A percentile compares a stretch with the other conserved stretches of the same genome.
phyloP scores from a whole-genome alignment of 495 filamentous ascomycete species.

The Rusavskia elegans region DNA sequence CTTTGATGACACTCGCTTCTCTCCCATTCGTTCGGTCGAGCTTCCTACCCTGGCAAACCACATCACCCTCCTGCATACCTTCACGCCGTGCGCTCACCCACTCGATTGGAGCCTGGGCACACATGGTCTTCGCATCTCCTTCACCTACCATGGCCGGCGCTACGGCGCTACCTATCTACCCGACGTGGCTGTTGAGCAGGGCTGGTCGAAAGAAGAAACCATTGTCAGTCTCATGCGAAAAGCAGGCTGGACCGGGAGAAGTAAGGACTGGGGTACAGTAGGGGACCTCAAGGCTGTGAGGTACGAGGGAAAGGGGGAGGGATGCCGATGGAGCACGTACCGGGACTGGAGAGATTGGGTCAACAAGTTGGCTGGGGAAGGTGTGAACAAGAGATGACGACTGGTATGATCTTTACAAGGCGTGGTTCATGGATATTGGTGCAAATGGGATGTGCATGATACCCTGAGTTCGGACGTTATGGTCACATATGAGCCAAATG shows the following conservation, averaged over 20 bases:
- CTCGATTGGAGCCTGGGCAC: conserved; percentile 77
- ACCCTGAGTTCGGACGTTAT: not conserved
- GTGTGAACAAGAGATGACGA: no score
- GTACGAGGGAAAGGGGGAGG: conserved; percentile 67
- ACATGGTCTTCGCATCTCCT: conserved; percentile 70
- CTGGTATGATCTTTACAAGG: not conserved
- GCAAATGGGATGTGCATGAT: not conserved
- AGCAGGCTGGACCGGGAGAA: conserved; percentile 64
- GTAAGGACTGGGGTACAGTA: conserved; percentile 59
- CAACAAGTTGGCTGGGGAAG: conserved; percentile 8
- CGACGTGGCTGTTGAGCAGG: conserved; percentile 81
- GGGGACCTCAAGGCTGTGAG: conserved; percentile 53
- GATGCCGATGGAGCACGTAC: conserved; percentile 55
- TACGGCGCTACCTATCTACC: conserved; percentile 72
- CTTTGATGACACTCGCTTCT: conserved; percentile 74
- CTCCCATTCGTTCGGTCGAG: conserved; percentile 50
- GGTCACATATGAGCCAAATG: not conserved
- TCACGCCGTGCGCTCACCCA: conserved; percentile 52
- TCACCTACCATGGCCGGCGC: conserved; percentile 46
- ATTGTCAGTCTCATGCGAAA: conserved; percentile 83
- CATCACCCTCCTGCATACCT: conserved; percentile 61
- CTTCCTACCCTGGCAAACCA: conserved; percentile 52
- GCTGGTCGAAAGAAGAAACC: conserved; percentile 90
- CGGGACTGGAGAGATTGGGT: conserved; percentile 66
- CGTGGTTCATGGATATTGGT: not conserved